Percentiles rank a stretch among this genome's conserved stretches.
These are phyloP conservation scores for Chlorociboria aeruginascens DNA, from an alignment of 495 filamentous ascomycete species.

Conservation along the genomic window DNA sequence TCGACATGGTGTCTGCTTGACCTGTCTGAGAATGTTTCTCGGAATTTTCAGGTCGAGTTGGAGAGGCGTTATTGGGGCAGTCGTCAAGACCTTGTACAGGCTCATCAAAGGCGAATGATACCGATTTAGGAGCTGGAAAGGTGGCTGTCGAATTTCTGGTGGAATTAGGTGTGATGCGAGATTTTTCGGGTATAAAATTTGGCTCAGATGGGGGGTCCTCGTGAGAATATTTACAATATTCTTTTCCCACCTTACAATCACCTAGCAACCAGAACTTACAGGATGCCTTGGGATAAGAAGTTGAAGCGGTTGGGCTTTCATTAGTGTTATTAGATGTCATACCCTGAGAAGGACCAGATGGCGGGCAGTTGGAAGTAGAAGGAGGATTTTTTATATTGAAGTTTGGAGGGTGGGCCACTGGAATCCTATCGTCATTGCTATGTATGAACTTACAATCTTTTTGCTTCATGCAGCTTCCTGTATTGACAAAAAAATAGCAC, in stretches of 20 bases:
- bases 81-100: neutral
- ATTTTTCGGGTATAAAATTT: too few species aligned
- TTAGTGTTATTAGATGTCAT: too few species aligned
- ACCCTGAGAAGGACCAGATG: too few species aligned
- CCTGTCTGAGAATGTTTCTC: too few species aligned
- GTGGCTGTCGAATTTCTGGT: neutral
- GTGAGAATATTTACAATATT: too few species aligned
- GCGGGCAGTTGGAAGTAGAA: too few species aligned
- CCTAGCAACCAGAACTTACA: neutral
- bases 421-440: neutral
- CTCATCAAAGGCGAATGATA: slow-evolving; percentile 4
- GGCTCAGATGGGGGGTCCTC: too few species aligned
- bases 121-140: neutral
- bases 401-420: neutral
- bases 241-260: neutral
- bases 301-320: too few species aligned
- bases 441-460: slow-evolving; percentile 1
- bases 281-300: neutral
- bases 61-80: too few species aligned
- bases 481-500: slow-evolving; percentile 1
- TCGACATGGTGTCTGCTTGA: too few species aligned
- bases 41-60: too few species aligned
- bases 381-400: neutral
- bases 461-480: neutral
- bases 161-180: too few species aligned